Base-by-base conservation (phyloP, 2,329 filamentous ascomycete species). In the Chrysoporthe puriensis region DNA sequence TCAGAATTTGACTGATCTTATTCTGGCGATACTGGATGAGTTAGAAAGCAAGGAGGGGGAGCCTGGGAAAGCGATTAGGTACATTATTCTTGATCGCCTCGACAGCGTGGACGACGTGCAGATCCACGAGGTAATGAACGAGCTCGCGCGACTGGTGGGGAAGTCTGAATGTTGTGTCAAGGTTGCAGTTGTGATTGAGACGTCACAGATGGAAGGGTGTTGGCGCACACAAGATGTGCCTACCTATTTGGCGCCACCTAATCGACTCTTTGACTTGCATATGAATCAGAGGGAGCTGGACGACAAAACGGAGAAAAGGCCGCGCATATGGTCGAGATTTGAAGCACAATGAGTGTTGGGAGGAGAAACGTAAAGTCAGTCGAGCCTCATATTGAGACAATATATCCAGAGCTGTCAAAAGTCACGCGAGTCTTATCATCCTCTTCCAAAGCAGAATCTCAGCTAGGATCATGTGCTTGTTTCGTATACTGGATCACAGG, bases 61-160 rank as follows among this genome's bases (percentile, higher is more conserved):
- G 1, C 6, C 40, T 7, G 32, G n/a, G 6, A 9, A 32, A 14
- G 40, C 13, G 21, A 46, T 7, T 5, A n/a, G 9, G 9, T 64
- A 57, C 52, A 64, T 64, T 21, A 46, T 64, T 16, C 36, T 64
- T 34, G 62, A 64, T 21, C 62, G 62, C 26, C 52, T 64, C 36
- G 62, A 64, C 26, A 43, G 62, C 26, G 42, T 32, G 1, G 52
- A 44, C 9, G 52, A 64, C n/a, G 62, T 64, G 16, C 34, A n/a
- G 36, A 56, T 64, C 7, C 26, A 56, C 7, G 43, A 57, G 21
- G n/a, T 64, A 6, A 46, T 64, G 43, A 44, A 46, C 5, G 52
- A 64, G 42, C 50, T 64, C 4, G 42, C 40, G 4, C 26, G 18
- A 14, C 4, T 64, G 13, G 42, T 46, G 16, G 16, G 8, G 2